Evolutionary conservation across 495 filamentous ascomycete species (phyloP), one percentile per base, ranked within the genome.

Genomic region (Hamigera avellanea): DNA sequence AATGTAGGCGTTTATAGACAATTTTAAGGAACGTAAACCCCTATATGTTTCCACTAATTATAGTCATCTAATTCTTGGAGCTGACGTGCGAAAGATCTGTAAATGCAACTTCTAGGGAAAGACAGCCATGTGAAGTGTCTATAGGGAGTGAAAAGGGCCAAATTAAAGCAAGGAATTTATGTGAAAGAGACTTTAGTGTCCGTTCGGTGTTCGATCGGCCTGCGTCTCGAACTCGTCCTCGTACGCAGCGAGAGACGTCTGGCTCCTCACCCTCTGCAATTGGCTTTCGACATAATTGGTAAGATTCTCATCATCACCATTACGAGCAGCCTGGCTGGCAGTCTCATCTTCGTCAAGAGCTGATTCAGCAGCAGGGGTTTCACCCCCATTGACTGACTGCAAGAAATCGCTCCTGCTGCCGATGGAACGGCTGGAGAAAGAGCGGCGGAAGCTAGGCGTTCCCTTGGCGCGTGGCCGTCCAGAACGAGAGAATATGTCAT

Each of bases 361-460:
- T 0, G 48, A 36, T 12, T 52, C 56, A 6, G 41, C 46, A n/a
- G n/a, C n/a, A n/a, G n/a, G n/a, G 6, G 7, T 25, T 9, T 33
- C 37, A 2, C 46, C n/a, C n/a, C n/a, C 49, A 1, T 66, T 57
- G 14, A 62, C 54, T 19, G 65, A 67, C 1, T 46, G 40, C 36
- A 69, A 73, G 50, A 81, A 93, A 63, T 91, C 86, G 53, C 81
- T 89, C n/a, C 86, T 75, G 26, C 75, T 75, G 6, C 81, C 79
- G 43, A 96, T 87, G n/a, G 84, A 93, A 12, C 89, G 73, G 14
- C 68, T 76, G 3, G 85, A 93, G 0, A 84, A 91, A 2, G 83
- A 87, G 17, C 87, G 79, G 12, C 88, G 80, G 33, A 91, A 64
- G 14, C 67, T 62, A 6, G 65, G 64, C 30, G 59, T 60, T 36